phyloP scores from a whole-genome alignment of 2,329 filamentous ascomycete species.

The Aureobasidium sp. region DNA sequence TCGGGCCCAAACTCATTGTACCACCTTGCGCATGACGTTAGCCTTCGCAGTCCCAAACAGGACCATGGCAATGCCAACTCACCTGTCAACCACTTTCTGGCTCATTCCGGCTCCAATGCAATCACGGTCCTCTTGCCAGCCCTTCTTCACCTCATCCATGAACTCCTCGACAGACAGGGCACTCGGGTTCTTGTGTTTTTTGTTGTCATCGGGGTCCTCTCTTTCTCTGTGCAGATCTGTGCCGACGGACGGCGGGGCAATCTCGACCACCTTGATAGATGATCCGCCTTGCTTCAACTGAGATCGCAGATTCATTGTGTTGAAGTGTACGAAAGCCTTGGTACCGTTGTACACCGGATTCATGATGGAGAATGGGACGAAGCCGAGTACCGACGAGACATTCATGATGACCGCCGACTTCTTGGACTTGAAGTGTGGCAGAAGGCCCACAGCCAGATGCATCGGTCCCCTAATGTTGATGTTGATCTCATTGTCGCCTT shows the following conservation, averaged over 20 bases:
- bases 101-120: conserved; percentile 44
- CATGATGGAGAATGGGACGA: conserved; percentile 45
- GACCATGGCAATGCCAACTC: conserved; percentile 31
- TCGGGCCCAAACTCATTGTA: conserved; percentile 28
- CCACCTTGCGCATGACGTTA: too few relatives aligned
- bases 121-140: conserved; percentile 43
- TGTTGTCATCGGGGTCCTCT: conserved; percentile 51
- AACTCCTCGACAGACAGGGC: conserved; percentile 49
- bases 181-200: conserved; percentile 47
- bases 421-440: conserved; percentile 45
- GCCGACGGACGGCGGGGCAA: conserved; percentile 32
- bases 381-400: conserved; percentile 49
- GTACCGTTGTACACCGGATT: conserved; percentile 55
- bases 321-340: conserved; percentile 54
- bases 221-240: conserved; percentile 52
- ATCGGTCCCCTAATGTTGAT: conserved; percentile 54
- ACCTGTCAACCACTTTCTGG: conserved; percentile 34
- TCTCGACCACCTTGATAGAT: conserved; percentile 46
- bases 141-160: conserved; percentile 41
- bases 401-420: conserved; percentile 45
- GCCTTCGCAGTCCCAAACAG: too few relatives aligned
- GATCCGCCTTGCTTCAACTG: conserved; percentile 39
- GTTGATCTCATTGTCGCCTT: conserved; percentile 51
- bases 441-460: conserved; percentile 45
- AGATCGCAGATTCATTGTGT: conserved; percentile 48